Percentiles rank a stretch among this genome's conserved stretches.
Evolutionary conservation across 2,329 filamentous ascomycete species (phyloP).

Genomic region (Microcyclospora tardicrescens): DNA sequence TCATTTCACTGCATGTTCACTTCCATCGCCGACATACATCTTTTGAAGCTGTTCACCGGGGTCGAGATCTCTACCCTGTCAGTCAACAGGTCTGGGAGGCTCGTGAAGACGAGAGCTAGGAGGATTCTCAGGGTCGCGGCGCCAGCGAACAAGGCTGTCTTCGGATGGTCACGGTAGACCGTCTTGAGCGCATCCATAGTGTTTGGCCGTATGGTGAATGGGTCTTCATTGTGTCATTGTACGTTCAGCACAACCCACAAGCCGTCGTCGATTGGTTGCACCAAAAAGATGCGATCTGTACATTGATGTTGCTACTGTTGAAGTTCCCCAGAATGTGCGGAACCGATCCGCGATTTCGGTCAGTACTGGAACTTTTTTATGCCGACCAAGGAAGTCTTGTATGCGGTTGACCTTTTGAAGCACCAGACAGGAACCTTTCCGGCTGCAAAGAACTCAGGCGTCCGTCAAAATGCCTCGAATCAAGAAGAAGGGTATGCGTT

Average conservation of each 20-base stretch:
- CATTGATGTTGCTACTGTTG: too few relatives aligned
- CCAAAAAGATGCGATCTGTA: too few relatives aligned
- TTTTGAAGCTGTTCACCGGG: constrained; percentile 94
- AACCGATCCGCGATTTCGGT: constrained; percentile 1
- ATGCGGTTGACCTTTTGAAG: too few relatives aligned
- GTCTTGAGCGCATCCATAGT: constrained; percentile 6
- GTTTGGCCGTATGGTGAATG: too few relatives aligned
- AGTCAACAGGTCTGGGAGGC: constrained; percentile 70
- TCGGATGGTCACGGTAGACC: constrained; percentile 27
- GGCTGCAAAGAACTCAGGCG: not conserved
- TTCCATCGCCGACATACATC: constrained; percentile 47
- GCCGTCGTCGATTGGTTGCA: too few relatives aligned
- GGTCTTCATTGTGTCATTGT: too few relatives aligned
- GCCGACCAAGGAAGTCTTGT: too few relatives aligned
- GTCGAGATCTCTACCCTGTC: constrained; percentile 93
- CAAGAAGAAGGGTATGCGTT: constrained; percentile 69
- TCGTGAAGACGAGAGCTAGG: constrained; percentile 69
- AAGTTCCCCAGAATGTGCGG: not conserved
- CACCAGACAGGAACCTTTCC: too few relatives aligned
- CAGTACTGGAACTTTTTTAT: constrained; percentile 2
- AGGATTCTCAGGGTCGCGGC: constrained; percentile 68
- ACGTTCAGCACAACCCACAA: too few relatives aligned
- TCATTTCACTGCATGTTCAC: not conserved
- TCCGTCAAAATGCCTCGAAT: constrained; percentile 51
- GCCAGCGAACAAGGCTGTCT: constrained; percentile 56